Evolutionary conservation across 164 flowering plant species (phyloP).

Genomic region (Nelumbo lutea): DNA sequence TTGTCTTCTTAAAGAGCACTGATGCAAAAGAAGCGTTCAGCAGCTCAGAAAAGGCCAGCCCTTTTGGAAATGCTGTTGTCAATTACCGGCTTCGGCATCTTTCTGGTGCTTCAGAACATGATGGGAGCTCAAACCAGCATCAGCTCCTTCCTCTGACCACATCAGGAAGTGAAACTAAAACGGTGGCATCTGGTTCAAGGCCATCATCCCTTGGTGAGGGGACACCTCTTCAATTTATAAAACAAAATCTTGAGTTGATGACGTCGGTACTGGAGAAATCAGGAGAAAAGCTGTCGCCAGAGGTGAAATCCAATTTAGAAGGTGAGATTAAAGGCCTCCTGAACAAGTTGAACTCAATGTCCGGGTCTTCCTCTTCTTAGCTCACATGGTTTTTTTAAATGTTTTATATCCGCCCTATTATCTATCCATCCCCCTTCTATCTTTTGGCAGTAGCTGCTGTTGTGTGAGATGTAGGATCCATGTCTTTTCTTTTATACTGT

Average conservation of each 20-base stretch:
- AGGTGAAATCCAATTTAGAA: constrained; percentile 57
- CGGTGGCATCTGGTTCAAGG: constrained; percentile 10
- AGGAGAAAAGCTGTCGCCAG: constrained; percentile 56
- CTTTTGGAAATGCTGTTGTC: constrained; percentile 38
- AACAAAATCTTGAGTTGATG: constrained; percentile 70
- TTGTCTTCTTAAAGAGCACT: constrained; percentile 32
- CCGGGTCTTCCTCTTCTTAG: constrained; percentile 37
- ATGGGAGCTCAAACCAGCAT: constrained; percentile 1
- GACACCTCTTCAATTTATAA: constrained; percentile 45
- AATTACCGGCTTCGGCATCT: constrained; percentile 34
- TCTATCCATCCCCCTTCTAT: not conserved
- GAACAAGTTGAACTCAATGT: constrained; percentile 52
- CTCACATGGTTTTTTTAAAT: not conserved
- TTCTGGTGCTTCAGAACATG: constrained; percentile 10
- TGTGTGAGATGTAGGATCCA: not conserved
- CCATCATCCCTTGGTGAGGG: constrained; percentile 24
- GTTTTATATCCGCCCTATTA: not conserved
- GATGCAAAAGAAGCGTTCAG: constrained; percentile 51
- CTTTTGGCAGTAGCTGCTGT: not conserved
- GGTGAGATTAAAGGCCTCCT: constrained; percentile 54
- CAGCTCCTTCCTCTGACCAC: not conserved
- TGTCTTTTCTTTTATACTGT: not conserved
- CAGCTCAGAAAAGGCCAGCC: constrained; percentile 37
- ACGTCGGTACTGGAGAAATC: constrained; percentile 60
- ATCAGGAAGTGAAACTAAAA: constrained; percentile 7